phyloP scores from a whole-genome alignment of 2,329 filamentous ascomycete genomes.

The Hypomyces rosellus region DNA sequence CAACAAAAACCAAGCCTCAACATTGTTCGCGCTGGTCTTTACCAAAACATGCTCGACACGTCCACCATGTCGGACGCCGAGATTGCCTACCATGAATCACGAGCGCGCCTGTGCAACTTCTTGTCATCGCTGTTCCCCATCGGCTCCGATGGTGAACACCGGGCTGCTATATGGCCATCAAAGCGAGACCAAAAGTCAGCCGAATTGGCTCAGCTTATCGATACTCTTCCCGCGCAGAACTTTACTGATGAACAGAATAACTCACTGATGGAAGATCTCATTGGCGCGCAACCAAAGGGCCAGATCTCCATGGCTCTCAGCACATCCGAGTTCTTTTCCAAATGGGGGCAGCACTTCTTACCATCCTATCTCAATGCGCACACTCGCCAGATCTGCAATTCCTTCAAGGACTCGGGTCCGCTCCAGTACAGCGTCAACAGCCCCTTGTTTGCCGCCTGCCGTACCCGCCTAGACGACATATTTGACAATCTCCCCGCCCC shows the following conservation, averaged over 20 bases:
- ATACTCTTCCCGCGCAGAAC: constrained; percentile 27
- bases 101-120: constrained; percentile 44
- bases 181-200: constrained; percentile 18
- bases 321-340: constrained; percentile 30
- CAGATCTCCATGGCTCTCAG: constrained; percentile 46
- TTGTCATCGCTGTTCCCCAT: constrained; percentile 40
- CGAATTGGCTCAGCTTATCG: constrained; percentile 26
- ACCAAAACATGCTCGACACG: constrained; percentile 15
- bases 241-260: constrained; percentile 34
- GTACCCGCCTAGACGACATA: constrained; percentile 41
- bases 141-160: constrained; percentile 11
- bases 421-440: constrained; percentile 46
- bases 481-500: constrained; percentile 44
- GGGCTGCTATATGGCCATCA: constrained; percentile 9
- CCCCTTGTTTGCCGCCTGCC: constrained; percentile 45
- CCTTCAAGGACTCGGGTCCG: constrained; percentile 56
- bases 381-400: constrained; percentile 51
- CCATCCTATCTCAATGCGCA: constrained; percentile 51
- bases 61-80: constrained; percentile 25
- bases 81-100: constrained; percentile 46
- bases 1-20: constrained; percentile 6
- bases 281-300: constrained; percentile 35
- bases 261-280: constrained; percentile 45
- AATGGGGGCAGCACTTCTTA: constrained; percentile 55
- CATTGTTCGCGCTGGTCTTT: background rate